These are phyloP conservation scores for Linnemannia elongata DNA, from an alignment of 192 early-diverging fungal genomes.

Conservation along the genomic window DNA sequence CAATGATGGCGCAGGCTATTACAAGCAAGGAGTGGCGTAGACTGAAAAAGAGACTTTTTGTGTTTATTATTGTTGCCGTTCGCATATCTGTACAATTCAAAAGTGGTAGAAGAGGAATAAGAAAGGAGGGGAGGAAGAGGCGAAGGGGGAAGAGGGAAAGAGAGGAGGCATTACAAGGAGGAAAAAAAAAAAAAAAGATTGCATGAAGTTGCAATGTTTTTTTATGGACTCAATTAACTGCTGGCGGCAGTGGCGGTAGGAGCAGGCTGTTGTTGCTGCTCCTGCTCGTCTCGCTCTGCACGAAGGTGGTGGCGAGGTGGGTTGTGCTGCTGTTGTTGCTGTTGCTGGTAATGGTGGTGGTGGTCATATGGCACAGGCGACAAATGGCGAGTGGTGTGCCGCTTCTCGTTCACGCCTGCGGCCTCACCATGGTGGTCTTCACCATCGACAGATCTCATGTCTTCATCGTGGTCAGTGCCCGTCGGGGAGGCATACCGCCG, in stretches of 20 bases:
- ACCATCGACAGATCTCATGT: background rate
- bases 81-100: too few relatives aligned
- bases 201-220: background rate
- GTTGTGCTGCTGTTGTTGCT: background rate
- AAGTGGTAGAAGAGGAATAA: too few relatives aligned
- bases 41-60: too few relatives aligned
- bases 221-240: background rate
- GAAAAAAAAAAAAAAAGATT: background rate
- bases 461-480: constrained; percentile 42
- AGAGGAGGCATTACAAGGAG: background rate
- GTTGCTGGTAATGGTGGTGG: background rate
- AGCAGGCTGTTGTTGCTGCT: background rate
- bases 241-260: constrained; percentile 3
- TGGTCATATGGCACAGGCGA: background rate
- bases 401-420: background rate
- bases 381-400: background rate
- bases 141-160: too few relatives aligned
- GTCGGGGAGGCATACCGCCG: constrained; percentile 39
- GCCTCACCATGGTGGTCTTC: constrained; percentile 1
- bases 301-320: background rate
- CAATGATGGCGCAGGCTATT: too few relatives aligned
- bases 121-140: background rate
- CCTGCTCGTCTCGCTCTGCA: background rate
- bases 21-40: too few relatives aligned
- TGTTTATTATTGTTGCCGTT: too few relatives aligned